A percentile compares a stretch with the other conserved stretches of the same genome.
phyloP scores from a whole-genome alignment of 495 filamentous ascomycete genomes.

The Penicillium nucicola region DNA sequence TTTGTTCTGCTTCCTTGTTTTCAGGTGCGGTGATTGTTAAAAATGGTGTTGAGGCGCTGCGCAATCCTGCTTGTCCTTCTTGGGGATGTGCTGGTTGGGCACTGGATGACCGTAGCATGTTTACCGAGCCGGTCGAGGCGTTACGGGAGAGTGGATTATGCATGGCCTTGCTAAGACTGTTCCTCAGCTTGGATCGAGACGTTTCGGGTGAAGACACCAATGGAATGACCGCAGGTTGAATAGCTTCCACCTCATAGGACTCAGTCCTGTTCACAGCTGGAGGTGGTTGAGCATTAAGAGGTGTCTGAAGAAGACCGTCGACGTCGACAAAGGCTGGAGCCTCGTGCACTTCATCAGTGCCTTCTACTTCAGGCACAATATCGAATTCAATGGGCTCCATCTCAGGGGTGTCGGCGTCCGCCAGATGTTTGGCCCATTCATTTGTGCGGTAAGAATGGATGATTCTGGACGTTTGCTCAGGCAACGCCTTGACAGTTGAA shows the following conservation, averaged over 20 bases:
- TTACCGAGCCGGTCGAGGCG: constrained; percentile 16
- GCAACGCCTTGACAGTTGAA: constrained; percentile 35
- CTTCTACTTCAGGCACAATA: constrained; percentile 19
- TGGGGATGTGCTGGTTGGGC: neutral
- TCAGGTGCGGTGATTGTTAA: constrained; percentile 30
- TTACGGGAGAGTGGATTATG: constrained; percentile 12
- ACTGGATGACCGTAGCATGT: constrained; percentile 4
- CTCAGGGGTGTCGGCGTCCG: constrained; percentile 73
- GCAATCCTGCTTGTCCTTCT: constrained; percentile 13
- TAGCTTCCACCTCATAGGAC: constrained; percentile 13
- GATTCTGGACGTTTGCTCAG: constrained; percentile 57
- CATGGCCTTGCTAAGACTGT: constrained; percentile 1
- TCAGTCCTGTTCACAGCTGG: constrained; percentile 30
- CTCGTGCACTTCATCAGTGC: constrained; percentile 39
- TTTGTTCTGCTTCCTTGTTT: constrained; percentile 6
- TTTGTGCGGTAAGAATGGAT: constrained; percentile 85
- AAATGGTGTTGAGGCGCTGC: constrained; percentile 44
- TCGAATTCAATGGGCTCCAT: constrained; percentile 56
- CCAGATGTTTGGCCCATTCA: constrained; percentile 93
- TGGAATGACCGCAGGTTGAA: constrained; percentile 8
- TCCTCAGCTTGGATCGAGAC: constrained; percentile 6
- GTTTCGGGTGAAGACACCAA: constrained; percentile 5
- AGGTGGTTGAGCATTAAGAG: constrained; percentile 45
- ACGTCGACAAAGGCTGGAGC: constrained; percentile 60
- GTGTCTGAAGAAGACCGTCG: constrained; percentile 66